phyloP scores from a whole-genome alignment of 306 rosid genomes.

The Corylus heterophylla region DNA sequence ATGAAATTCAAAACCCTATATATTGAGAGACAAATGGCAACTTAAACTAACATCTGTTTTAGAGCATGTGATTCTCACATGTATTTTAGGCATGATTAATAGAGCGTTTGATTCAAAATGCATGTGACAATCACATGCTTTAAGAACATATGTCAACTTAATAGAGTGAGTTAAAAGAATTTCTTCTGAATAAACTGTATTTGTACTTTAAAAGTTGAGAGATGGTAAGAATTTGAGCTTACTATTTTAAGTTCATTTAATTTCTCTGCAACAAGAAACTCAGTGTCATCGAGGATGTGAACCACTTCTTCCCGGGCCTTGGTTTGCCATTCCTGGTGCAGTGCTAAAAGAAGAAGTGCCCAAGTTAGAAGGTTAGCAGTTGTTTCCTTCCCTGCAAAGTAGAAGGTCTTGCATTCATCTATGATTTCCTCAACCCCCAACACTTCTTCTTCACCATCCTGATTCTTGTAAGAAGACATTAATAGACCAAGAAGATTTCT shows the following conservation, averaged over 20 bases:
- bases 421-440: conserved; percentile 33
- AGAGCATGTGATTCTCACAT: too few species aligned
- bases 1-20: too few species aligned
- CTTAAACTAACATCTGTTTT: too few species aligned
- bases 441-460: conserved; percentile 32
- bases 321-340: conserved; percentile 46
- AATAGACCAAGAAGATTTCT: conserved; percentile 32
- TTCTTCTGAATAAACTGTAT: too few species aligned
- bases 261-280: conserved; percentile 5
- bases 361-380: conserved; percentile 38
- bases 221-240: neutral
- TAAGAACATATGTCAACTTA: too few species aligned
- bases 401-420: conserved; percentile 44
- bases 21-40: too few species aligned
- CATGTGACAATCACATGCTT: too few species aligned
- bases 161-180: too few species aligned
- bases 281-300: neutral
- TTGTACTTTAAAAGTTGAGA: too few species aligned
- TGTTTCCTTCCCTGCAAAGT: conserved; percentile 45
- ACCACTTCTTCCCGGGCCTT: conserved; percentile 44
- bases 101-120: too few species aligned
- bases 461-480: conserved; percentile 34
- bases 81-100: too few species aligned
- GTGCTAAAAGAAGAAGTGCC: conserved; percentile 29
- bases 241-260: conserved; percentile 34